A percentile compares a stretch with the other conserved stretches of the same genome.
These are phyloP conservation scores for sunflower (Helianthus annuus) DNA, from an alignment of 129 eudicot species.

Conservation along the genomic window HanXRQr2.0-SUNRISE NC_035443.2:5513425-5513924, in stretches of 20 bases:
- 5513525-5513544: no score
- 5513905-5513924: conserved; percentile 7
- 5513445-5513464: no score
- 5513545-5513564: no score
- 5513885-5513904: not conserved
- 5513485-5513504: no score
- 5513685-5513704: no score
- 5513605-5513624: not conserved
- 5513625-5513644: conserved; percentile 14
- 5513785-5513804: not conserved
- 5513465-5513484: no score
- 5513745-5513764: not conserved
- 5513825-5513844: not conserved
- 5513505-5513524: no score
- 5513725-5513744: conserved; percentile 15
- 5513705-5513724: conserved; percentile 1
- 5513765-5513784: not conserved
- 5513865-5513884: conserved; percentile 17
- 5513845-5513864: conserved; percentile 19
- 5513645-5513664: not conserved
- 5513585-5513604: no score
- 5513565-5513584: no score
- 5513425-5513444: no score
- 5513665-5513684: not conserved
- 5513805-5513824: not conserved